phyloP scores from a whole-genome alignment of 768 basidiomycete genomes.

The Glaciozyma antarctica region DNA sequence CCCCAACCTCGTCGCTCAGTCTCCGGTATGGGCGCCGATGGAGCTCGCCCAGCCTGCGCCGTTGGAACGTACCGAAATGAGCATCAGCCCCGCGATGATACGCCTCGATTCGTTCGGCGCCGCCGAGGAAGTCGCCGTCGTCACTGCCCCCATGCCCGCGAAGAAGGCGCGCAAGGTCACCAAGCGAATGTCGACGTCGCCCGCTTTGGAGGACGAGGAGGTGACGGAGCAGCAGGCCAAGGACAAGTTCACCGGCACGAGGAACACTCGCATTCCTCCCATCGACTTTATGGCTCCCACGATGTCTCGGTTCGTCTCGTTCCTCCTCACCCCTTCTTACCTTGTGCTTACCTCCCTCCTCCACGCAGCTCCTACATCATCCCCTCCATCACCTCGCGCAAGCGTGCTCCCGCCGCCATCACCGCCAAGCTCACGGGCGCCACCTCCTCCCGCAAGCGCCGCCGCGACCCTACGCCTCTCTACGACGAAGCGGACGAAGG shows the following conservation, averaged over 20 bases:
- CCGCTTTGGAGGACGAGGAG: not conserved
- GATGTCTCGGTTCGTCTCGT: constrained; percentile 11
- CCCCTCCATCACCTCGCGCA: constrained; percentile 32
- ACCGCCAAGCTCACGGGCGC: constrained; percentile 12
- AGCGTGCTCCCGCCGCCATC: constrained; percentile 25
- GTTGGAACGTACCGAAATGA: not conserved
- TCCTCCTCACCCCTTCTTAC: not conserved
- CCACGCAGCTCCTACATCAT: constrained; percentile 30
- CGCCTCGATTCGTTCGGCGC: not conserved
- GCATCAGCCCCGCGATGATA: not conserved
- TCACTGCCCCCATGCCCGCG: constrained; percentile 3
- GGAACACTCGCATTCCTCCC: constrained; percentile 31
- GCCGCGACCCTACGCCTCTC: not conserved
- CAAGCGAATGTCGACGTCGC: constrained; percentile 12
- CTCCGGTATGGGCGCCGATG: not conserved
- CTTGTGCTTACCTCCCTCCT: not conserved
- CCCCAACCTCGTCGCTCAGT: not conserved
- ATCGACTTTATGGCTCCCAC: constrained; percentile 34
- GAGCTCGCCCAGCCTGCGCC: constrained; percentile 2
- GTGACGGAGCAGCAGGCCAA: not conserved
- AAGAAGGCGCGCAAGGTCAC: constrained; percentile 5
- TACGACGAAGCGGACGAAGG: constrained; percentile 7
- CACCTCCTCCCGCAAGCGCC: constrained; percentile 1
- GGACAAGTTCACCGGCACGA: constrained; percentile 33
- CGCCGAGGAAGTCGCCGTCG: not conserved